These are phyloP conservation scores for Euphorbia lathyris DNA, from an alignment of 345 rosid species.

Conservation along the genomic window DNA sequence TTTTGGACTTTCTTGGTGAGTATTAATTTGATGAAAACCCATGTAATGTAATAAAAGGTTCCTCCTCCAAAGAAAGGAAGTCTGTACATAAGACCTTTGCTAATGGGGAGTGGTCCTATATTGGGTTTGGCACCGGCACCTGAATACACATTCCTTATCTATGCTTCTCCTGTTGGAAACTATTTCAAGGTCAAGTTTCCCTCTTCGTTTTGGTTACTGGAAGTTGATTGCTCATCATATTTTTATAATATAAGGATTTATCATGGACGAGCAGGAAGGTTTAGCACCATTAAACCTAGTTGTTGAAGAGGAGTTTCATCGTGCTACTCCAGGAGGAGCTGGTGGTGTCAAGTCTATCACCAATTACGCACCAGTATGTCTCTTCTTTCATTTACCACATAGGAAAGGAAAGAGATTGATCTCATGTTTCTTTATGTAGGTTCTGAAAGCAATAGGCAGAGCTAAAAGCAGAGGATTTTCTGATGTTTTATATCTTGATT, in stretches of 20 bases:
- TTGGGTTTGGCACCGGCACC: conserved; percentile 51
- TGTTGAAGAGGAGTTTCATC: conserved; percentile 35
- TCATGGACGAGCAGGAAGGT: conserved; percentile 25
- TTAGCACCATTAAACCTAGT: conserved; percentile 23
- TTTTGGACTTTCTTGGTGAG: no score
- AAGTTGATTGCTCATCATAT: neutral
- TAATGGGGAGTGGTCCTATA: conserved; percentile 50
- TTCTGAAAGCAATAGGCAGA: conserved; percentile 51
- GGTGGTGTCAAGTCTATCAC: conserved; percentile 40
- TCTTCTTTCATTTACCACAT: neutral
- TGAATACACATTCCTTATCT: conserved; percentile 51
- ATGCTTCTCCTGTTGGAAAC: conserved; percentile 72
- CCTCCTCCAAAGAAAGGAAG: conserved; percentile 58
- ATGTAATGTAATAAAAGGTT: conserved; percentile 18
- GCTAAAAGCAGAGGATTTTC: conserved; percentile 78
- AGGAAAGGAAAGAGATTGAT: neutral
- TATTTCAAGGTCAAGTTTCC: conserved; percentile 69
- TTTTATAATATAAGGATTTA: neutral
- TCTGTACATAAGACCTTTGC: conserved; percentile 47
- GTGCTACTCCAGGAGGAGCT: conserved; percentile 35
- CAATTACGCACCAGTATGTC: conserved; percentile 53
- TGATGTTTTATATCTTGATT: conserved; percentile 84
- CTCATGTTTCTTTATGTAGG: conserved; percentile 35
- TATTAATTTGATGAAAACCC: no score
- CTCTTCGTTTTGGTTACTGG: neutral